Percentiles rank a stretch among this genome's conserved stretches.
phyloP scores from a whole-genome alignment of 495 filamentous ascomycete genomes.

The Penicillium chermesinum region DNA sequence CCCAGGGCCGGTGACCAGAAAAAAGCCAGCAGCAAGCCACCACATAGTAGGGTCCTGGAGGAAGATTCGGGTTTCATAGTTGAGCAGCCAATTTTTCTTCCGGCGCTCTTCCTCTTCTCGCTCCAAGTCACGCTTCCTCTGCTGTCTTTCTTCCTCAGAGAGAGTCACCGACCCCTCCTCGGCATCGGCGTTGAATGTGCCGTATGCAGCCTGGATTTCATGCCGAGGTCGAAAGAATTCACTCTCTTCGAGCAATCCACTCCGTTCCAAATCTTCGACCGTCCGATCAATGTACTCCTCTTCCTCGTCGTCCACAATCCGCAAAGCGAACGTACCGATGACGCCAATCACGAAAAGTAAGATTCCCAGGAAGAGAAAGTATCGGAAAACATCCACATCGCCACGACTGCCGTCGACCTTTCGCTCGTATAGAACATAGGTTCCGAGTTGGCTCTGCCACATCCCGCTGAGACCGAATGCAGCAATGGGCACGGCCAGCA shows the following conservation, averaged over 20 bases:
- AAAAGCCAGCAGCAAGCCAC: slow-evolving; percentile 86
- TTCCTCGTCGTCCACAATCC: slow-evolving; percentile 56
- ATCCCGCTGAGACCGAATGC: slow-evolving; percentile 88
- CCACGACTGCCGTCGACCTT: slow-evolving; percentile 57
- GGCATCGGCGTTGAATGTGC: slow-evolving; percentile 40
- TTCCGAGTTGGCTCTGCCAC: slow-evolving; percentile 90
- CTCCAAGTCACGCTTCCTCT: slow-evolving; percentile 42
- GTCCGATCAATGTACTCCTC: slow-evolving; percentile 79
- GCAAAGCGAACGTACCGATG: slow-evolving; percentile 66
- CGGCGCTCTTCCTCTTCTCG: slow-evolving; percentile 59
- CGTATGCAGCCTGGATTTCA: slow-evolving; percentile 43
- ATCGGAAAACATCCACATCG: slow-evolving; percentile 80
- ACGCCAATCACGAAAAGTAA: slow-evolving; percentile 64
- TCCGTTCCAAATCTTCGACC: slow-evolving; percentile 76
- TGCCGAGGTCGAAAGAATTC: slow-evolving; percentile 51
- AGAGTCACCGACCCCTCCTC: slow-evolving; percentile 29
- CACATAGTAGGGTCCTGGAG: slow-evolving; percentile 90
- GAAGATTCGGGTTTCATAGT: slow-evolving; percentile 79
- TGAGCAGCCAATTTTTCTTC: slow-evolving; percentile 82
- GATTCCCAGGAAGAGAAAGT: slow-evolving; percentile 75
- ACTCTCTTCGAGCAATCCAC: slow-evolving; percentile 72
- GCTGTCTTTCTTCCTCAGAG: slow-evolving; percentile 44
- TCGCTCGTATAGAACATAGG: slow-evolving; percentile 65
- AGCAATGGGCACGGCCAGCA: slow-evolving; percentile 86
- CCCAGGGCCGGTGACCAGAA: slow-evolving; percentile 87